Conservation (phyloP, 129 eudicot species). For the Ambrosia artemisiifolia region DNA sequence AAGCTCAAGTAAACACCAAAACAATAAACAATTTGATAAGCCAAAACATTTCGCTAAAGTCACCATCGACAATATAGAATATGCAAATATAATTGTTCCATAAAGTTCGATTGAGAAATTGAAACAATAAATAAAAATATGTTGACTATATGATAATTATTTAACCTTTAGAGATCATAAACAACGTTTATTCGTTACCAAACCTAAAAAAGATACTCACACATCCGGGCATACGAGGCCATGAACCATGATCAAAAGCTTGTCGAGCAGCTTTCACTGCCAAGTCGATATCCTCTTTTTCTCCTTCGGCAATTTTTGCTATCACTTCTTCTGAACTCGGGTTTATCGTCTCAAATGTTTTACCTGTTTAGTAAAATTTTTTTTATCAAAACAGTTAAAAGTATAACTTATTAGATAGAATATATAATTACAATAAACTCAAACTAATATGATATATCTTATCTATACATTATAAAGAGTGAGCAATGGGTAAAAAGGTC, state of each 20-base stretch:
- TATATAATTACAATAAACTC: no score
- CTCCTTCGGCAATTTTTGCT: conserved; percentile 56
- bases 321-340: conserved; percentile 61
- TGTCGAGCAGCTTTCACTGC: conserved; percentile 78
- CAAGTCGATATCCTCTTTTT: conserved; percentile 63
- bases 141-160: background rate
- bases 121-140: background rate
- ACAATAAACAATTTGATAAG: background rate
- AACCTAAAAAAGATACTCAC: conserved; percentile 17
- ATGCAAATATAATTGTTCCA: no score
- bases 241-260: conserved; percentile 78
- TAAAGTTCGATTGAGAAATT: background rate
- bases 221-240: conserved; percentile 76
- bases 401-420: no score
- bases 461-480: no score
- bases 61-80: background rate
- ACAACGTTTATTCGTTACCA: background rate
- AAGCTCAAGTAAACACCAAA: background rate
- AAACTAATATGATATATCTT: no score
- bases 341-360: conserved; percentile 60
- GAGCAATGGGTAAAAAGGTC: no score
- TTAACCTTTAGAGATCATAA: background rate
- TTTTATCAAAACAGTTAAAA: background rate
- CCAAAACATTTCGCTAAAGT: background rate
- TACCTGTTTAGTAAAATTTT: conserved; percentile 34